phyloP scores from a whole-genome alignment of 2,329 filamentous ascomycete genomes.

The Phoma sp. region DNA sequence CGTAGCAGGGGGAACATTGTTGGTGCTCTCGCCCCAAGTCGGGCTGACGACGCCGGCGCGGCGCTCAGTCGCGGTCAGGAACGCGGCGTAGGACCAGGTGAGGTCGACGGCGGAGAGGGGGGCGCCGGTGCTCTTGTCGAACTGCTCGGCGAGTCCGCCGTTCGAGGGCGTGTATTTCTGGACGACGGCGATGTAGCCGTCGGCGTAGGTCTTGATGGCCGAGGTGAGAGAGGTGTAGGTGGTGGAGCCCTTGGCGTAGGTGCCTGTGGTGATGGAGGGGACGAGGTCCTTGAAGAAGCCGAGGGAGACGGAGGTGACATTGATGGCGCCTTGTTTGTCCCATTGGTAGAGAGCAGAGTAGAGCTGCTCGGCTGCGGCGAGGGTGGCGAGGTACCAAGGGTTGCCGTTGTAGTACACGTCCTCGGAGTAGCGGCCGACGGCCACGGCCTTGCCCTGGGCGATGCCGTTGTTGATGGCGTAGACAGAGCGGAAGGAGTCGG shows the following conservation, averaged over 20 bases:
- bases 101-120: conserved; percentile 70
- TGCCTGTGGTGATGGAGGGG: conserved; percentile 64
- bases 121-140: conserved; percentile 54
- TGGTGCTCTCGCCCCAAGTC: conserved; percentile 35
- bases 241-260: conserved; percentile 64
- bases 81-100: conserved; percentile 76
- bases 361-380: conserved; percentile 79
- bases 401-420: conserved; percentile 80
- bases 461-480: conserved; percentile 74
- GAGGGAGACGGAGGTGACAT: conserved; percentile 68
- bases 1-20: conserved; percentile 53
- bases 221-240: conserved; percentile 63
- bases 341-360: conserved; percentile 78
- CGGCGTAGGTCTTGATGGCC: conserved; percentile 68
- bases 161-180: conserved; percentile 60
- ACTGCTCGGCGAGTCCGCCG: conserved; percentile 74
- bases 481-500: conserved; percentile 74
- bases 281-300: conserved; percentile 73
- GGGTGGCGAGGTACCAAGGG: conserved; percentile 78
- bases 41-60: conserved; percentile 21
- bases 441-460: conserved; percentile 61
- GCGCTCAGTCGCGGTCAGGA: conserved; percentile 58
- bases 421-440: conserved; percentile 52
- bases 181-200: conserved; percentile 59
- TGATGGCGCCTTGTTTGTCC: conserved; percentile 67